Evolutionary conservation across 2,329 filamentous ascomycete genomes (phyloP), one percentile per base, ranked within the genome.

Genomic region (Colletotrichum scovillei): DNA sequence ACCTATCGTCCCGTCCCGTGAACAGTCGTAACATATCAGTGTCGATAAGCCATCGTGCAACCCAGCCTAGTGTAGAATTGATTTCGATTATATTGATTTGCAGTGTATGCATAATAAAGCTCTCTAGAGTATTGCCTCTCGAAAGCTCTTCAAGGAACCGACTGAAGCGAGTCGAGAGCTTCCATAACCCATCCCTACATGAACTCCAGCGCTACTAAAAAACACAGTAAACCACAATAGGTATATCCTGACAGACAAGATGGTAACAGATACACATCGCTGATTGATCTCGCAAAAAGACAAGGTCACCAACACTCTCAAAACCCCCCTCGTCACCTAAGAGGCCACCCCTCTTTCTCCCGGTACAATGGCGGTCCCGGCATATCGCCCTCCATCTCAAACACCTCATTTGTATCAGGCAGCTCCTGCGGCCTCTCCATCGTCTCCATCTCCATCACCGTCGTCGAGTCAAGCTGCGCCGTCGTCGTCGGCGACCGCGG

Each of bases 341-440:
- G 62, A 3, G 60, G 60, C 67, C 67, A 73, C 5, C 71, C 71
- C 35, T 73, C 67, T 35, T 73, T 73, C 35, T 73, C 71, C n/a
- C 71, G 67, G 6, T 73, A 73, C 28, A 73, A 11, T 19, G 71
- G 71, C 49, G 71, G 71, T 8, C 71, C 71, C 14, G 71, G 71
- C 71, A 73, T 73, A 5, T 73, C 71, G 35, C 71, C 71, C 35
- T 73, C 71, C 12, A 73, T 68, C 57, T 73, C 71, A 14, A 66
- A 57, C 16, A 73, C 49, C 1, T 32, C 69, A 30, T 72, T 69
- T 35, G 65, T 56, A 1, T 73, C 71, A 8, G 67, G 67, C 46
- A 73, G 56, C 56, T 73, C 71, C 53, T 70, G 67, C 46, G 71
- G 71, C 59, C 71, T 22, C 60, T 73, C 71, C 67, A 66, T 62